Evolutionary conservation across 768 basidiomycete species (phyloP), one percentile per base, ranked within the genome.

Genomic region (Mycena belliarum): DNA sequence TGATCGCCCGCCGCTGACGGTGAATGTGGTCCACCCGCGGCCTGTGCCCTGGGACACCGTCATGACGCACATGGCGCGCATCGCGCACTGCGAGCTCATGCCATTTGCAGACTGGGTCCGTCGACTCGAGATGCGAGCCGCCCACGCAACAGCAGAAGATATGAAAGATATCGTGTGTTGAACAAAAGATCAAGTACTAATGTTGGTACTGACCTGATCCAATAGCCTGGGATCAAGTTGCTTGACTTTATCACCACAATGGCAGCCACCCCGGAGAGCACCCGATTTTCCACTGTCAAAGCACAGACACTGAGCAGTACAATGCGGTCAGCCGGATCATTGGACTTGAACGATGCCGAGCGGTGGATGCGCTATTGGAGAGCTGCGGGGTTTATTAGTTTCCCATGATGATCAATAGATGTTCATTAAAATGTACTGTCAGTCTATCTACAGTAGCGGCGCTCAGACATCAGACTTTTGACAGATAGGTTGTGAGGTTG

Each of bases 1-100:
- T 6, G 49, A 63, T 3, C 38, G 50, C 12, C 55, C 53, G 0
- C 70, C 72, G 2, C 49, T 55, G n/a, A 66, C 66, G 10, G 57
- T 74, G 21, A 76, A 79, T 57, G 44, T 77, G 18, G 40, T 41
- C 7, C 40, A 41, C 40, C 40, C 40, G 18, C 40, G 40, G 21
- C 40, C 40, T 14, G 40, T 41, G 21, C 18, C 40, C 40, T 41
- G 40, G 40, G 21, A 41, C 40, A 20, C 40, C 3, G 4, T 41
- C 40, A 41, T 41, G 11, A 20, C 40, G n/a, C 6, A 20, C 40
- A 21, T 41, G 40, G 40, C 40, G 11, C 18, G n/a, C 41, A 16
- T 6, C 15, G 38, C 16, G 21, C 20, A 40, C 8, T 37, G 48
- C 24, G 37, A 44, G 3, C 24, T 55, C 2, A 26, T 55, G 12